Percentiles rank a stretch among this genome's conserved stretches.
These are phyloP conservation scores for Coprinopsis cinerea DNA, from an alignment of 768 basidiomycete genomes.

Conservation along the genomic window DNA sequence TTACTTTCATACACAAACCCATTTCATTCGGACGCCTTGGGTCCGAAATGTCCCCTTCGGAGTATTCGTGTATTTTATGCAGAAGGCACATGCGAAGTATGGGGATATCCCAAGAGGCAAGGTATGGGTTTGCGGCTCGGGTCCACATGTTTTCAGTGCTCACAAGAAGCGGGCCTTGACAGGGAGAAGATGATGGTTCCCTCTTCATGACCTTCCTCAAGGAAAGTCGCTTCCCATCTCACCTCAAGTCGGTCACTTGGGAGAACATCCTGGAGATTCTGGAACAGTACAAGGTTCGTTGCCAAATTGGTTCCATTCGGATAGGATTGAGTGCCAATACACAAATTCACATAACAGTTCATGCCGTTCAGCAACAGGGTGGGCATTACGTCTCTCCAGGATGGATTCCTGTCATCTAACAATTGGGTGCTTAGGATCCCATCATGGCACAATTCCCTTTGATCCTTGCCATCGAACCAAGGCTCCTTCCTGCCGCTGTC, in stretches of 20 bases:
- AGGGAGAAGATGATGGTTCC: slow-evolving; percentile 72
- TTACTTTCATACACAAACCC: slow-evolving; percentile 65
- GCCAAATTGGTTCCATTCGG: slow-evolving; percentile 11
- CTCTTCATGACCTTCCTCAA: slow-evolving; percentile 62
- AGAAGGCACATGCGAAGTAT: slow-evolving; percentile 49
- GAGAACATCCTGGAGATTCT: slow-evolving; percentile 61
- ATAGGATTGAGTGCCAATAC: slow-evolving; percentile 14
- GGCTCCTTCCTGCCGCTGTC: slow-evolving; percentile 63
- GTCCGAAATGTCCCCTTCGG: slow-evolving; percentile 56
- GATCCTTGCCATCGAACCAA: slow-evolving; percentile 71
- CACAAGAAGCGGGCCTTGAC: slow-evolving; percentile 7
- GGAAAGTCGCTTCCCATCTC: slow-evolving; percentile 60
- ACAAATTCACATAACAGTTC: slow-evolving; percentile 41
- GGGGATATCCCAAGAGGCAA: slow-evolving; percentile 63
- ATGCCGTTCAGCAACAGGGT: slow-evolving; percentile 75
- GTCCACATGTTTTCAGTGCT: slow-evolving; percentile 5
- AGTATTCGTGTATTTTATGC: slow-evolving; percentile 61
- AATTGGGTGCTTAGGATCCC: slow-evolving; percentile 54
- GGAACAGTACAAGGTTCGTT: slow-evolving; percentile 60
- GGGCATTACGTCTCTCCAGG: slow-evolving; percentile 13
- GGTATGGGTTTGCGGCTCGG: slow-evolving; percentile 23
- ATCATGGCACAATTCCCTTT: slow-evolving; percentile 75
- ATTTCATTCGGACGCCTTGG: slow-evolving; percentile 74
- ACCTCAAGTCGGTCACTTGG: slow-evolving; percentile 53
- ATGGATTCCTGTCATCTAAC: slow-evolving; percentile 11